Conservation (phyloP, 495 filamentous ascomycete species). For the Glarea lozoyensis region DNA sequence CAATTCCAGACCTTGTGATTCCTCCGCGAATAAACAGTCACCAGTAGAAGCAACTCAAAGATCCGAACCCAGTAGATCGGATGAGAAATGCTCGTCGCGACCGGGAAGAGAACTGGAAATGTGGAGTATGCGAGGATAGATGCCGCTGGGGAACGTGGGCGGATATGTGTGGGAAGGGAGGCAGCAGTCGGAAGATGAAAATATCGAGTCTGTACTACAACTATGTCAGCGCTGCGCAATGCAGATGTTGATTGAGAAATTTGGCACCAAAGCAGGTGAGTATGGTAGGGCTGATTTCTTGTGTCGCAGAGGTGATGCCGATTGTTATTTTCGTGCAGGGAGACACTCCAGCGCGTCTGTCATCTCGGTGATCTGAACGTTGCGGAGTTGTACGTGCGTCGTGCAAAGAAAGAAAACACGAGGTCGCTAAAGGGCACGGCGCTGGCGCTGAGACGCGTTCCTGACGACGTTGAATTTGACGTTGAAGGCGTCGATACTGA, state of each 20-base stretch:
- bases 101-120: too few relatives aligned
- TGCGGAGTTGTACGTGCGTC: constrained; percentile 6
- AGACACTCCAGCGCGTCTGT: background rate
- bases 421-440: constrained; percentile 6
- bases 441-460: constrained; percentile 7
- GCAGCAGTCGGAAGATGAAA: constrained; percentile 8
- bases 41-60: background rate
- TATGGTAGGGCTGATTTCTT: background rate
- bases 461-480: background rate
- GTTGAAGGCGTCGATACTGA: constrained; percentile 8
- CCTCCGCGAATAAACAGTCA: constrained; percentile 3
- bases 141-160: constrained; percentile 12
- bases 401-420: constrained; percentile 3
- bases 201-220: constrained; percentile 16
- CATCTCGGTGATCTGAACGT: constrained; percentile 8
- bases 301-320: constrained; percentile 2
- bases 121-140: too few relatives aligned
- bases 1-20: too few relatives aligned
- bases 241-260: constrained; percentile 1
- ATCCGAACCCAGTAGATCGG: constrained; percentile 3
- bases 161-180: constrained; percentile 13
- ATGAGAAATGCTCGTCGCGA: constrained; percentile 3
- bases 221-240: constrained; percentile 11
- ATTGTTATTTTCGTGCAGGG: constrained; percentile 1
- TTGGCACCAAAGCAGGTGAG: background rate